These are phyloP conservation scores for Clonostachys solani DNA, from an alignment of 2,329 filamentous ascomycete genomes.

Conservation along the genomic window DNA sequence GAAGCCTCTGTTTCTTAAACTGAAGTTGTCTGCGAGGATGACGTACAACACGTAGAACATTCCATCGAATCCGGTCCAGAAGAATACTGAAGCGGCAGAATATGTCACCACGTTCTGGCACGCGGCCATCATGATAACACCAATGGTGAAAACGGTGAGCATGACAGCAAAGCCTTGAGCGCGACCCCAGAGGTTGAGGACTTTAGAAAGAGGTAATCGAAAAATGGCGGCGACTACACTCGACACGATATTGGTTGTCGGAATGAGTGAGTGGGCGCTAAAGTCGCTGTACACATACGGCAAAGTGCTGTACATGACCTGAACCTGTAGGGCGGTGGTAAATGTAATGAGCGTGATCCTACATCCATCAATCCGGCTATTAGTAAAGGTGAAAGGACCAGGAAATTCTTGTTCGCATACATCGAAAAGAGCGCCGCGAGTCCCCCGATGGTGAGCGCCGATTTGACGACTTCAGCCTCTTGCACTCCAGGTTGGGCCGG, in stretches of 20 bases:
- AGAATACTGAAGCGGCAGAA: constrained; percentile 55
- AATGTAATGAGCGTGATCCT: too few relatives aligned
- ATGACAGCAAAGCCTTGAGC: constrained; percentile 37
- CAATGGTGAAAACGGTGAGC: constrained; percentile 34
- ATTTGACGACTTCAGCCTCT: too few relatives aligned
- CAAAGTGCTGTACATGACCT: too few relatives aligned
- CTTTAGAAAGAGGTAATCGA: constrained; percentile 36
- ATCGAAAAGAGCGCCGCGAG: too few relatives aligned
- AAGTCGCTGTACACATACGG: constrained; percentile 38
- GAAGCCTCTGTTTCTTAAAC: constrained; percentile 34
- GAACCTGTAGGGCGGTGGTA: too few relatives aligned
- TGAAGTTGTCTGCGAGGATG: constrained; percentile 26
- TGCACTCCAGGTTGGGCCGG: too few relatives aligned
- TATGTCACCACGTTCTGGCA: constrained; percentile 50
- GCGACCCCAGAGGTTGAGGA: constrained; percentile 43
- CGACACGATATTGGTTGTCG: constrained; percentile 60
- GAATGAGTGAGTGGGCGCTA: constrained; percentile 58
- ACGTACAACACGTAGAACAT: constrained; percentile 27
- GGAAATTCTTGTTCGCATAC: too few relatives aligned
- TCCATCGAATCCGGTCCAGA: constrained; percentile 47
- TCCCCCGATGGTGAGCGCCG: too few relatives aligned
- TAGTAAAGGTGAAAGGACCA: too few relatives aligned
- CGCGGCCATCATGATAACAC: constrained; percentile 56
- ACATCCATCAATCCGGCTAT: too few relatives aligned
- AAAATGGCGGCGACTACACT: constrained; percentile 28